phyloP scores from a whole-genome alignment of 495 filamentous ascomycete species.

The Jackrogersella minutella region DNA sequence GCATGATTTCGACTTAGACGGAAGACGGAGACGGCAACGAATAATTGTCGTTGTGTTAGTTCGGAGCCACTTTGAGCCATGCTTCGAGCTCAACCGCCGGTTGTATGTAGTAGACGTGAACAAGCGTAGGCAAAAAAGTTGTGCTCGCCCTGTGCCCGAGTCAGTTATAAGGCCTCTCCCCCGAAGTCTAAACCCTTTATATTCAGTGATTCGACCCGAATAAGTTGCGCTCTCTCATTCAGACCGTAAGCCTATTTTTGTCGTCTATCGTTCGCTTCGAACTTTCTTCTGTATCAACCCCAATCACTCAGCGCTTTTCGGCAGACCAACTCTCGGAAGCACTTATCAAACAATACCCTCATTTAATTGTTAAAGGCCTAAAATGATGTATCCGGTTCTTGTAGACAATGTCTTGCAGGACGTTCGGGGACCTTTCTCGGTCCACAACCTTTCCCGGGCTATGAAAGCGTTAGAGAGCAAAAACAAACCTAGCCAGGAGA shows the following conservation, averaged over 20 bases:
- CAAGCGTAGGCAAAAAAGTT: background rate
- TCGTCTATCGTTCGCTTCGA: conserved; percentile 4
- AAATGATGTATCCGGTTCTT: conserved; percentile 18
- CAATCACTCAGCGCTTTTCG: background rate
- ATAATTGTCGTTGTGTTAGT: conserved; percentile 20
- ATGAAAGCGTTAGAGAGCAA: conserved; percentile 7
- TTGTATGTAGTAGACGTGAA: conserved; percentile 10
- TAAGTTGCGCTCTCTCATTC: background rate
- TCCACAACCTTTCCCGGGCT: conserved; percentile 5
- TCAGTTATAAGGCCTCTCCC: conserved; percentile 11
- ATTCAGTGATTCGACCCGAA: background rate
- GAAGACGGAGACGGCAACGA: conserved; percentile 1
- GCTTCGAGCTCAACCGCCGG: background rate
- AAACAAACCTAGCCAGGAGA: conserved; percentile 27
- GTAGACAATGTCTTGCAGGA: conserved; percentile 16
- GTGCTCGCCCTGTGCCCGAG: conserved; percentile 6
- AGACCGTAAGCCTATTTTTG: background rate
- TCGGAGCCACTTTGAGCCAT: conserved; percentile 10
- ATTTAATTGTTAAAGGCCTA: conserved; percentile 1
- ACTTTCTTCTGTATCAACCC: conserved; percentile 3
- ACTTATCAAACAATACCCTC: background rate
- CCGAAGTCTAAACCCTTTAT: conserved; percentile 15
- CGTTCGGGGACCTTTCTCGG: conserved; percentile 1
- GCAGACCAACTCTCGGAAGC: background rate
- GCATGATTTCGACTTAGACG: background rate